phyloP scores from a whole-genome alignment of 257 asterid genomes.

The Petunia axillaris region DNA sequence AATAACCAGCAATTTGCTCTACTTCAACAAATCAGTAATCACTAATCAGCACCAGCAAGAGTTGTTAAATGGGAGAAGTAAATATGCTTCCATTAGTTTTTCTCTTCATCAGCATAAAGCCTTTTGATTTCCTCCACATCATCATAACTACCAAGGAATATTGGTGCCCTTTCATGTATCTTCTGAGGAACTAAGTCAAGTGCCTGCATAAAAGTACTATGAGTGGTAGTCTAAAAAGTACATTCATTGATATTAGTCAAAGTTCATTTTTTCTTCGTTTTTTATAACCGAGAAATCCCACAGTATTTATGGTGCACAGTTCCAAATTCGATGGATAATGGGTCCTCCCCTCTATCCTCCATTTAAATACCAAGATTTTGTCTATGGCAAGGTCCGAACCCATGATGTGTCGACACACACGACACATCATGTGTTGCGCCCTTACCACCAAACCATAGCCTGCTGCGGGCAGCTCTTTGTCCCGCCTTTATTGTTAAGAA shows the following conservation, averaged over 20 bases:
- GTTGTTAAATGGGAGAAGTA: background rate
- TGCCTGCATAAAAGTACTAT: slow-evolving; percentile 52
- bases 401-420: too few species aligned
- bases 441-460: too few species aligned
- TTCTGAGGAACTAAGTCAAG: slow-evolving; percentile 77
- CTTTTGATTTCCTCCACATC: slow-evolving; percentile 95
- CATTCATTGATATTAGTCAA: background rate
- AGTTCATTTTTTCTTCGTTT: background rate
- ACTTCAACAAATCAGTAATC: slow-evolving; percentile 15
- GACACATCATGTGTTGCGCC: too few species aligned
- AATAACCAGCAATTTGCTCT: background rate
- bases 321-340: too few species aligned
- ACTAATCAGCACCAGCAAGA: slow-evolving; percentile 22
- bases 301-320: too few species aligned
- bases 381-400: too few species aligned
- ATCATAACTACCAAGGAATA: slow-evolving; percentile 90
- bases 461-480: too few species aligned
- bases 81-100: slow-evolving; percentile 38
- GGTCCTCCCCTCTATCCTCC: too few species aligned
- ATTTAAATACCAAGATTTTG: too few species aligned
- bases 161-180: slow-evolving; percentile 93
- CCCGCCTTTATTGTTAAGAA: background rate
- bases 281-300: too few species aligned
- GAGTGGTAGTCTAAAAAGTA: background rate
- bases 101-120: slow-evolving; percentile 68